A percentile compares a stretch with the other conserved stretches of the same genome.
phyloP scores from a whole-genome alignment of 208 protist genomes.

The Crithidia mellificae region DNA sequence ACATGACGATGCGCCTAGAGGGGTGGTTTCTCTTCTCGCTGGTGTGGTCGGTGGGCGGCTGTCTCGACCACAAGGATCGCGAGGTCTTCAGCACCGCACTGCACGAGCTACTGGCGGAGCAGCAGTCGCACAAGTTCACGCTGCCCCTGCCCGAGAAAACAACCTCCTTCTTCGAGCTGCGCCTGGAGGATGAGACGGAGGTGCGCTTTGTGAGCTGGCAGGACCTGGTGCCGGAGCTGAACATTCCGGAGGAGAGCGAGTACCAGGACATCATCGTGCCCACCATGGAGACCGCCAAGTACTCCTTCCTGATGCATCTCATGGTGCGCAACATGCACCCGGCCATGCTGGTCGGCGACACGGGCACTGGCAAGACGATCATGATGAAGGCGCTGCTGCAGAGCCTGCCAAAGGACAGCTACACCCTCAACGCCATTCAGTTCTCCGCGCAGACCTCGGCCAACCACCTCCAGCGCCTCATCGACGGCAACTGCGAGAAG shows the following conservation, averaged over 20 bases:
- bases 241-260: slow-evolving; percentile 80
- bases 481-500: slow-evolving; percentile 95
- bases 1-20: slow-evolving; percentile 80
- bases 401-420: slow-evolving; percentile 78
- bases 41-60: slow-evolving; percentile 93
- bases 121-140: slow-evolving; percentile 46
- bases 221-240: slow-evolving; percentile 80
- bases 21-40: slow-evolving; percentile 93
- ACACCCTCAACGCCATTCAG: slow-evolving; percentile 90
- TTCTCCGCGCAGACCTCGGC: slow-evolving; percentile 96
- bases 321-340: slow-evolving; percentile 86
- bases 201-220: slow-evolving; percentile 82
- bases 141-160: slow-evolving; percentile 74
- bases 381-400: slow-evolving; percentile 92
- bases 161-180: slow-evolving; percentile 85
- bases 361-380: slow-evolving; percentile 96
- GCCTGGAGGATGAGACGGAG: slow-evolving; percentile 69
- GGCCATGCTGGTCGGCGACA: slow-evolving; percentile 92
- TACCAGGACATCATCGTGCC: slow-evolving; percentile 96
- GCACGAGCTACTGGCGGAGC: slow-evolving; percentile 50
- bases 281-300: slow-evolving; percentile 93
- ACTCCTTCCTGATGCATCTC: slow-evolving; percentile 85
- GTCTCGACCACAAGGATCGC: slow-evolving; percentile 82
- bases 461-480: slow-evolving; percentile 91
- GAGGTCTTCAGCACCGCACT: slow-evolving; percentile 81